phyloP scores from a whole-genome alignment of 352 stramenopile genomes.

The Nothophytophthora sp. region DNA sequence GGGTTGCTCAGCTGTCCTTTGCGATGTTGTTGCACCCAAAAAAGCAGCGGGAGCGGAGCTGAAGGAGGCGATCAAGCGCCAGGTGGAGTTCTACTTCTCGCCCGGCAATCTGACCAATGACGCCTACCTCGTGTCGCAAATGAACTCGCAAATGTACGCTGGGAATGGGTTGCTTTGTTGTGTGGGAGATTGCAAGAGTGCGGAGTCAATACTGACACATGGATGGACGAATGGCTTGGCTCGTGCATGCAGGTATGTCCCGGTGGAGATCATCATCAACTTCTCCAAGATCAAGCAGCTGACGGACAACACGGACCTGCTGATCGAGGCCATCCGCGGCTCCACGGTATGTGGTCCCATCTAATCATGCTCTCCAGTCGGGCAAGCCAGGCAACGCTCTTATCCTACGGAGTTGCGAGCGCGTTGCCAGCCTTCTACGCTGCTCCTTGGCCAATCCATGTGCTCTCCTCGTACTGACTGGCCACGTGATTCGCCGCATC shows the following conservation, averaged over 20 bases:
- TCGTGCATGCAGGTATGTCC: constrained; percentile 62
- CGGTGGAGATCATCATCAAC: constrained; percentile 76
- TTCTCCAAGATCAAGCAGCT: constrained; percentile 90
- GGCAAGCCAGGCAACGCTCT: no score
- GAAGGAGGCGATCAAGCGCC: constrained; percentile 79
- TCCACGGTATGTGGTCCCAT: constrained; percentile 50
- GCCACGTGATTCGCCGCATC: constrained; percentile 25
- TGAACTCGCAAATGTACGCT: constrained; percentile 90
- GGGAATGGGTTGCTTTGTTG: no score
- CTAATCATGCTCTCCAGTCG: no score
- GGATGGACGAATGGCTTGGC: not conserved
- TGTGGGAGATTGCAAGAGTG: no score
- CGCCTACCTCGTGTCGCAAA: constrained; percentile 87
- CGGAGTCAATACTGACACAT: no score
- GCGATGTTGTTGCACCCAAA: no score
- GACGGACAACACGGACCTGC: constrained; percentile 56
- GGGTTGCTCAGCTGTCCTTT: no score
- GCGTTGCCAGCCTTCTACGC: not conserved
- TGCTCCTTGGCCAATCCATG: not conserved
- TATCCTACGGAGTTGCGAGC: no score
- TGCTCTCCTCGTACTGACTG: constrained; percentile 38
- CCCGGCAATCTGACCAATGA: constrained; percentile 85
- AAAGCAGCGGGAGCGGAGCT: constrained; percentile 59
- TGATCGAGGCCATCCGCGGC: constrained; percentile 73
- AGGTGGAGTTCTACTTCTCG: constrained; percentile 94